Percentiles rank a stretch among this genome's conserved stretches.
Evolutionary conservation across 2,329 filamentous ascomycete genomes (phyloP).

Genomic region (Alternaria consortialis): DNA sequence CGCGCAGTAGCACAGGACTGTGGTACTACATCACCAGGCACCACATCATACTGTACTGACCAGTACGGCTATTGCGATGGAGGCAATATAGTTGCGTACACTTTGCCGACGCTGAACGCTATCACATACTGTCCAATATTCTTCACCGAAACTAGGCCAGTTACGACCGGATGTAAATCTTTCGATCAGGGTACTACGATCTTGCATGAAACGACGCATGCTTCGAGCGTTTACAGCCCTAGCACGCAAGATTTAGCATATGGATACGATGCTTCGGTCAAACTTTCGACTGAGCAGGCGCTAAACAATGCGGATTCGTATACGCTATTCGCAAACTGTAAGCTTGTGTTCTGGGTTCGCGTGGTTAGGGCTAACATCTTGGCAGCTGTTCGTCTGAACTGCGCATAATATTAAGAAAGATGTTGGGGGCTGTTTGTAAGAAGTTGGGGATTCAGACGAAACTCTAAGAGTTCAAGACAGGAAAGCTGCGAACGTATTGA

Average conservation of each 20-base stretch:
- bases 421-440: background rate
- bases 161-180: constrained; percentile 61
- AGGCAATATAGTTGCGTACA: background rate
- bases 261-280: constrained; percentile 61
- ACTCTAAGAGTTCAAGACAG: background rate
- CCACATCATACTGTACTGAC: background rate
- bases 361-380: background rate
- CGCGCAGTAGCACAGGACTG: background rate
- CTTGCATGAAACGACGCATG: constrained; percentile 72
- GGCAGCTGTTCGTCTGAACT: background rate
- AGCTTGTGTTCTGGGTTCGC: constrained; percentile 3
- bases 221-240: constrained; percentile 60
- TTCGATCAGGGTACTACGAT: constrained; percentile 73
- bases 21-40: background rate
- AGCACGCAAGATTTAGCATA: constrained; percentile 67
- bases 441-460: background rate
- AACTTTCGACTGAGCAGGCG: constrained; percentile 60
- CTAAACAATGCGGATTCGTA: constrained; percentile 72
- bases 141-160: background rate
- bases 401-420: background rate
- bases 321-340: constrained; percentile 63
- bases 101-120: too few relatives aligned
- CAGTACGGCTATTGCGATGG: background rate
- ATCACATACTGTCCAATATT: background rate
- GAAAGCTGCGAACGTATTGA: too few relatives aligned